Evolutionary conservation across 2,329 filamentous ascomycete species (phyloP).

Genomic region (Fusarium duplospermum): DNA sequence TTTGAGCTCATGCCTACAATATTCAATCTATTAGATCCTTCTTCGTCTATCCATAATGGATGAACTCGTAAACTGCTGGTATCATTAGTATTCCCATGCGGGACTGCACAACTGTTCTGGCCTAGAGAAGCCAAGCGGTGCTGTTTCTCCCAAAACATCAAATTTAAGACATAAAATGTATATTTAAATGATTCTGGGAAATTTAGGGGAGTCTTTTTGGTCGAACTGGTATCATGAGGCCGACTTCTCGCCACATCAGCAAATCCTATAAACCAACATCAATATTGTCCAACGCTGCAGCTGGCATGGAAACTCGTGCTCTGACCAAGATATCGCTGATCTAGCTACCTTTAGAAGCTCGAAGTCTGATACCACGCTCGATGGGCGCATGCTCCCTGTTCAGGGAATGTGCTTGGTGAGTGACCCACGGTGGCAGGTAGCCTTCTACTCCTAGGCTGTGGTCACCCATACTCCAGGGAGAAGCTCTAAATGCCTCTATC

Average conservation of each 20-base stretch:
- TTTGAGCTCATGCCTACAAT: too few relatives aligned
- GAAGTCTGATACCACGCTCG: neutral
- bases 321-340: neutral
- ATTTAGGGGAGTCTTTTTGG: neutral
- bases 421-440: neutral
- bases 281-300: neutral
- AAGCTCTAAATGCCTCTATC: neutral
- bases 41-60: neutral
- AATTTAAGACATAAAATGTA: neutral
- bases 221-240: neutral
- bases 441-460: neutral
- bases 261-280: neutral
- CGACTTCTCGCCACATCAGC: neutral
- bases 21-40: neutral
- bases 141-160: neutral
- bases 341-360: neutral
- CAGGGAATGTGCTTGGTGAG: neutral
- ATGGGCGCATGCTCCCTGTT: neutral
- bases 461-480: neutral
- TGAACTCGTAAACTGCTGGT: neutral
- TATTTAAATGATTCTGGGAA: neutral
- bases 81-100: neutral
- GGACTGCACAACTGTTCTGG: neutral
- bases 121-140: neutral
- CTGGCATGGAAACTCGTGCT: neutral